Percentiles rank a stretch among this genome's conserved stretches.
Conservation (phyloP, 1,284 basidiomycete species). For the Puccinia hordei region DNA sequence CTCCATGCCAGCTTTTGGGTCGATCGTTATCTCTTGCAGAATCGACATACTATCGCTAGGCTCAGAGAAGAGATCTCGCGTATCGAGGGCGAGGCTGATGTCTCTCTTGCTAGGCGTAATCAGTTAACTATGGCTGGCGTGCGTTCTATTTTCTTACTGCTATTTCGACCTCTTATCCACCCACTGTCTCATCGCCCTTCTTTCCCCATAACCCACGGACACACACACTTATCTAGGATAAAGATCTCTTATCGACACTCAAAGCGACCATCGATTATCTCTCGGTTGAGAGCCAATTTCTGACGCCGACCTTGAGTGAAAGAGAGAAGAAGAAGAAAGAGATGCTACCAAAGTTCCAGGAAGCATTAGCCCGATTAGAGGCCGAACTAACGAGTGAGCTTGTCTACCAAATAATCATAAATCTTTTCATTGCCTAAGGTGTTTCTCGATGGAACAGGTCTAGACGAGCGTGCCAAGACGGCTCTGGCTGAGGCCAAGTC, state of each 20-base stretch:
- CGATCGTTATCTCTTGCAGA: slow-evolving; percentile 47
- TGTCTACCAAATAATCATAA: not conserved
- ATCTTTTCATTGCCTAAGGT: not conserved
- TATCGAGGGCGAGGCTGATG: slow-evolving; percentile 51
- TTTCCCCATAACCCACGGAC: no score
- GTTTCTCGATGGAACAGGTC: slow-evolving; percentile 17
- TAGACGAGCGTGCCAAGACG: slow-evolving; percentile 41
- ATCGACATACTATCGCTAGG: slow-evolving; percentile 16
- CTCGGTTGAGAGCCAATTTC: slow-evolving; percentile 31
- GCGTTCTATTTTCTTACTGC: not conserved
- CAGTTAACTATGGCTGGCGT: slow-evolving; percentile 41
- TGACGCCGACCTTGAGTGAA: not conserved
- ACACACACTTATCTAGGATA: slow-evolving; percentile 26
- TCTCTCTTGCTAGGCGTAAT: slow-evolving; percentile 46
- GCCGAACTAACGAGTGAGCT: slow-evolving; percentile 43
- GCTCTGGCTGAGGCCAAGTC: slow-evolving; percentile 44
- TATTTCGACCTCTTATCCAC: not conserved
- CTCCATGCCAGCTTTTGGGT: slow-evolving; percentile 39
- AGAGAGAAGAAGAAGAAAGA: slow-evolving; percentile 36
- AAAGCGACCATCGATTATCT: slow-evolving; percentile 49
- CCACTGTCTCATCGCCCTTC: not conserved
- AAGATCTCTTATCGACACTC: slow-evolving; percentile 42
- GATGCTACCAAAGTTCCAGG: slow-evolving; percentile 37
- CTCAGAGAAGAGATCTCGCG: slow-evolving; percentile 47
- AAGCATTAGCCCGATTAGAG: slow-evolving; percentile 32